Conservation (phyloP, 2,329 filamentous ascomycete species). For the Stagonosporopsis cucurbitacearum region DNA sequence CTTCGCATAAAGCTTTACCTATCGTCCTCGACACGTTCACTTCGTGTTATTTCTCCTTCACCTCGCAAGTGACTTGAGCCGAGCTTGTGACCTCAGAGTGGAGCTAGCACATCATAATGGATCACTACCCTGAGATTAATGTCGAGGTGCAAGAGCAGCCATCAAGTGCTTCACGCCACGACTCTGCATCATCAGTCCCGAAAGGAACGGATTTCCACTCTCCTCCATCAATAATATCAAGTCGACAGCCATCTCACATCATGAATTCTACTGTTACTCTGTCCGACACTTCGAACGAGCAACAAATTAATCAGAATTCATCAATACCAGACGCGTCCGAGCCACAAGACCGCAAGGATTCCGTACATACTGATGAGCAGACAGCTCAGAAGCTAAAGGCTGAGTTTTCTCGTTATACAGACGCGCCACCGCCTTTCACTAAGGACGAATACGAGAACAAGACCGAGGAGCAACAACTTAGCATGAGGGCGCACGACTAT, state of each 20-base stretch:
- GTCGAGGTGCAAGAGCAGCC: slow-evolving; percentile 28
- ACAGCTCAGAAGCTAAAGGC: slow-evolving; percentile 22
- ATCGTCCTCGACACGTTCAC: background rate
- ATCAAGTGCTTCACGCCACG: slow-evolving; percentile 24
- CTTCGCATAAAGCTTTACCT: background rate
- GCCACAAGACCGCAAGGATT: slow-evolving; percentile 17
- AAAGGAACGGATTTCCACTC: slow-evolving; percentile 17
- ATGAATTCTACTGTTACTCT: slow-evolving; percentile 2
- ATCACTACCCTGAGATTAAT: slow-evolving; percentile 33
- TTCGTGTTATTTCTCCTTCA: slow-evolving; percentile 11
- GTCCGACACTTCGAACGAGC: background rate
- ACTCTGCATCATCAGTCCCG: slow-evolving; percentile 25
- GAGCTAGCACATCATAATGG: slow-evolving; percentile 25
- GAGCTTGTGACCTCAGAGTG: slow-evolving; percentile 14
- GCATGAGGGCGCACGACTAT: slow-evolving; percentile 35
- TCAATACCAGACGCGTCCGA: slow-evolving; percentile 13
- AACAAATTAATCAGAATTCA: slow-evolving; percentile 4
- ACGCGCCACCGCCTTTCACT: slow-evolving; percentile 32
- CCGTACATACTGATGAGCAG: slow-evolving; percentile 15
- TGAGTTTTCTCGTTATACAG: slow-evolving; percentile 26
- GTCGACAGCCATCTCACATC: slow-evolving; percentile 13
- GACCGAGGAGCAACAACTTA: slow-evolving; percentile 29
- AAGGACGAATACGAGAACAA: slow-evolving; percentile 33
- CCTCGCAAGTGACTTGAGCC: background rate
- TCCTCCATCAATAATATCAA: slow-evolving; percentile 9